Base-by-base conservation (phyloP, 495 filamentous ascomycete species). In the Penicillium silybi region DNA sequence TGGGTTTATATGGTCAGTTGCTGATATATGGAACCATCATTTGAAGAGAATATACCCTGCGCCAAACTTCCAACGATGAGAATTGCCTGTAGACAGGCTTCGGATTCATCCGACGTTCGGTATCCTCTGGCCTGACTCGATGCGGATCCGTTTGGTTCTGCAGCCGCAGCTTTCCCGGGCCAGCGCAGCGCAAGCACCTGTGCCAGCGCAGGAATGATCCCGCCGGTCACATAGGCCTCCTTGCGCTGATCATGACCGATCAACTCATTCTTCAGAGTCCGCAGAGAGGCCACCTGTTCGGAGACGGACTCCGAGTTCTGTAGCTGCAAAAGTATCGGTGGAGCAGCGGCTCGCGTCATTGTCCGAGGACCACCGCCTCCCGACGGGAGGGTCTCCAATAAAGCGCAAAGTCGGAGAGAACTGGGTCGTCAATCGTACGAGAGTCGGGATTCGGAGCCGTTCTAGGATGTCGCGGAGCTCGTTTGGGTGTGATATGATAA, bases 171-270 rank as follows among this genome's bases (percentile, higher is more conserved):
- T 61, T 53, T 74, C 65, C 57, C 44, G 11, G 68, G 57, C 17
- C 60, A 65, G 44, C 63, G 62, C 39, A 65, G 59, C 13, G 51
- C 54, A 27, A 96, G 69, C 25, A 89, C 77, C 39, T 78, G 73
- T 45, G 85, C 80, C 29, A 97, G 71, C 35, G 81, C 73, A 22
- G 80, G 80, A 37, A 96, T 69, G 22, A 95, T 73, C 13, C 90
- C 91, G 41, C 74, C 67, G 42, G 71, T 70, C 18, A 97, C 71
- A 77, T 83, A 90, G 35, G 80, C 57, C 61, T 90, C 86, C 67
- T 98, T 98, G 62, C 84, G 82, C 63, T 93, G 85, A 22, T 88
- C 82, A 70, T 97, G 90, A 27, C 93, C 93, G 57, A 96, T 83
- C 38, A 93, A 74, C 50, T 95, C 87, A 68, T 96, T 91, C 75